Evolutionary conservation across 306 rosid species (phyloP).

Genomic region (Ormosia semicastrata): DNA sequence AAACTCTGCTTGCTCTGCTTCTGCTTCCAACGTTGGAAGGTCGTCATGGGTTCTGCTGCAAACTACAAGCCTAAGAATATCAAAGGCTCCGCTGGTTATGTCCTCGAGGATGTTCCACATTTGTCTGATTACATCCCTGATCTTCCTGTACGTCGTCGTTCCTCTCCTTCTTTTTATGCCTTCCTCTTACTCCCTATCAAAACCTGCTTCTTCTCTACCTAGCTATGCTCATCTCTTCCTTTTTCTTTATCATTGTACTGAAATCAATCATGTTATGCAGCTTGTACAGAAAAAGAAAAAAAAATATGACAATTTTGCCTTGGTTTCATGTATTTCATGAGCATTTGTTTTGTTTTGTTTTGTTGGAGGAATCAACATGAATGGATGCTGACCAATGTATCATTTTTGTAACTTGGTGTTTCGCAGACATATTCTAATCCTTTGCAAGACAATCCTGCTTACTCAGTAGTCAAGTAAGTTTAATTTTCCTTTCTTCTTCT

Average conservation of each 20-base stretch:
- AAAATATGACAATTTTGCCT: neutral
- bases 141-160: constrained; percentile 61
- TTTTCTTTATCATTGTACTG: neutral
- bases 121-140: constrained; percentile 69
- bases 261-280: neutral
- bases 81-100: constrained; percentile 59
- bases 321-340: neutral
- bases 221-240: neutral
- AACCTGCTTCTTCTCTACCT: constrained; percentile 18
- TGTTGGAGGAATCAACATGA: neutral
- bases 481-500: neutral
- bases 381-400: neutral
- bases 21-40: neutral
- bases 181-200: constrained; percentile 26
- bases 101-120: constrained; percentile 88
- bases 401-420: neutral
- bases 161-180: neutral
- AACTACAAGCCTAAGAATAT: constrained; percentile 44
- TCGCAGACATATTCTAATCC: constrained; percentile 78
- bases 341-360: too few relatives aligned
- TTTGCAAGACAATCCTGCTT: constrained; percentile 87
- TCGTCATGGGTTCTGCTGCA: constrained; percentile 40
- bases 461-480: constrained; percentile 89
- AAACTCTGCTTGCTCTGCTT: neutral
- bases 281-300: neutral